Conservation (phyloP, 257 asterid genomes). For the Parsonsia alboflavescens region DNA sequence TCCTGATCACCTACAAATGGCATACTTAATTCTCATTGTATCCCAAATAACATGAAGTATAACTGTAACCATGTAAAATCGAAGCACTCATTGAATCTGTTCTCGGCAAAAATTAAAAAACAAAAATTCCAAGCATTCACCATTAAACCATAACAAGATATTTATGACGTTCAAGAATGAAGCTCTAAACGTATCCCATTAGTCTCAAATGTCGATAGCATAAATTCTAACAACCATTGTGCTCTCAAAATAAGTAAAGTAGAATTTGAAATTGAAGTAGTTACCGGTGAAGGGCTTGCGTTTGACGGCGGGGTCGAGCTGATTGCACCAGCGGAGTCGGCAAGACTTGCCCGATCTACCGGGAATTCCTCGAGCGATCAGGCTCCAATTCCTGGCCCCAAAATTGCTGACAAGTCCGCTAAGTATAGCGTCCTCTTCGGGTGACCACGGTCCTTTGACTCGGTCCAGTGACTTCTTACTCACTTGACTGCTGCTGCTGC, state of each 20-base stretch:
- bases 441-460: conserved; percentile 95
- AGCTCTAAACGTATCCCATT: not conserved
- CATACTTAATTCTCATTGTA: not conserved
- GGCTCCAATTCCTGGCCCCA: conserved; percentile 88
- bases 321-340: conserved; percentile 95
- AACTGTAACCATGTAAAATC: not conserved
- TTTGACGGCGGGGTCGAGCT: conserved; percentile 77
- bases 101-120: too few species aligned
- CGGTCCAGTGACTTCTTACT: conserved; percentile 42
- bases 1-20: not conserved
- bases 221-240: too few species aligned
- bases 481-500: conserved; percentile 28
- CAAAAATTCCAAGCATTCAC: not conserved
- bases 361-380: conserved; percentile 80
- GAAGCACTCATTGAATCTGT: not conserved
- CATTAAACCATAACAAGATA: not conserved
- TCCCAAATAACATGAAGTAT: not conserved
- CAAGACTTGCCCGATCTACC: conserved; percentile 93
- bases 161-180: not conserved
- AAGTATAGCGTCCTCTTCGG: conserved; percentile 69
- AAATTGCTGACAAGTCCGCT: conserved; percentile 56
- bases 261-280: not conserved
- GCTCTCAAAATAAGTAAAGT: not conserved
- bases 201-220: not conserved
- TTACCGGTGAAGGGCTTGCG: conserved; percentile 87